Evolutionary conservation across 345 rosid genomes (phyloP), one percentile per base, ranked within the genome.

Genomic region (Eucalyptus regnans): DNA sequence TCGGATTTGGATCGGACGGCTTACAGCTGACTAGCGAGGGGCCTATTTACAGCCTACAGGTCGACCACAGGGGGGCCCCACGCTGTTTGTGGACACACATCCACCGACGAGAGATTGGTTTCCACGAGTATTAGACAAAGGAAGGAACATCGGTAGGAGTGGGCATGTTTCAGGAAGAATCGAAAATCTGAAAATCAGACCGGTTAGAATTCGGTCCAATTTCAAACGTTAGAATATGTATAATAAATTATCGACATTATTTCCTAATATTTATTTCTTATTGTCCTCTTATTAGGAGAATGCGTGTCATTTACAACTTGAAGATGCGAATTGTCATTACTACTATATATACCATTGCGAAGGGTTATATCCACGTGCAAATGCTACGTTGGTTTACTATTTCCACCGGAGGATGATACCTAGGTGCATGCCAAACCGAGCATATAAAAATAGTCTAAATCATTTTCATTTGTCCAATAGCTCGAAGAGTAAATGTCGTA

Each of bases 221-320:
- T 52, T 52, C 58, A 52, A 52, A 52, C 58, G 7, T 18, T 52
- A 18, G 18, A 23, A 52, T 18, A 18, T 52, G 58, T 18, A 52
- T 18, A 18, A 17, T 51, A 17, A 8, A 18, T 52, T 52, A 52
- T 52, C 56, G 9, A 52, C 7, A 52, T 52, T 3, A 52, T 18
- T 52, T 52, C 1, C 2, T 7, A 17, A 17, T 17, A 17, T 2
- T 18, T 52, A 4, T 52, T 52, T 52, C 0, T 1, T 52, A 18
- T 18, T 1, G 0, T 18, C 4, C 0, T 52, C 9, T 0, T 18
- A 52, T 50, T 5, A 16, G 17, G 6, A 0, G 9, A 8, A 1
- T 15, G 6, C 1, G 12, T 33, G 80, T 20, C 12, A 33, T 17
- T 68, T 68, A 33, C 7, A 37, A 71, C 1, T 37, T 9, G 3